Conservation (phyloP, 2,329 filamentous ascomycete genomes). For the Diaporthe caulivora region DNA sequence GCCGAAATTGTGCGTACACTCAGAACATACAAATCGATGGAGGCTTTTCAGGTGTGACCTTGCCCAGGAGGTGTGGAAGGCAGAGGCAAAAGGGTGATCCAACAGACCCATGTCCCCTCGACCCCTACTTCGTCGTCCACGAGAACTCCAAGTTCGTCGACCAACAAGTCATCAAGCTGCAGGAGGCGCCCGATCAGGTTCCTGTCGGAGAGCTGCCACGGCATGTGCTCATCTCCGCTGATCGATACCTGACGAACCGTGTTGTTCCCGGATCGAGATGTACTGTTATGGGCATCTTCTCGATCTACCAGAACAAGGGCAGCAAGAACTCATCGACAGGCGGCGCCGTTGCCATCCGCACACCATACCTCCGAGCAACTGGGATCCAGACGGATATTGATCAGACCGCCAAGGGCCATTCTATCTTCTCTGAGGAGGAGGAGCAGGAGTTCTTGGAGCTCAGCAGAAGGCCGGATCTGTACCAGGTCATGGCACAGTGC, state of each 20-base stretch:
- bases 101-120: conserved; percentile 84
- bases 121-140: conserved; percentile 96
- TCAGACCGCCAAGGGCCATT: conserved; percentile 86
- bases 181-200: conserved; percentile 97
- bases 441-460: conserved; percentile 96
- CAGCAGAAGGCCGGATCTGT: conserved; percentile 92
- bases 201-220: conserved; percentile 95
- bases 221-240: conserved; percentile 96
- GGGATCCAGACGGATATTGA: conserved; percentile 93
- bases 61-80: conserved; percentile 83
- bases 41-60: conserved; percentile 87
- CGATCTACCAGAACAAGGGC: conserved; percentile 95
- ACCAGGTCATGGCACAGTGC: conserved; percentile 88
- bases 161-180: conserved; percentile 97
- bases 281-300: conserved; percentile 96
- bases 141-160: conserved; percentile 96
- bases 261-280: conserved; percentile 96
- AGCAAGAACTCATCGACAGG: conserved; percentile 76
- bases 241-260: conserved; percentile 93
- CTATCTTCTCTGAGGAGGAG: conserved; percentile 91
- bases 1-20: conserved; percentile 83
- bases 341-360: conserved; percentile 92
- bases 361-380: conserved; percentile 92
- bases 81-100: conserved; percentile 73
- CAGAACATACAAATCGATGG: conserved; percentile 80